Conservation (phyloP, 306 rosid species). For the Comarum palustre region DNA sequence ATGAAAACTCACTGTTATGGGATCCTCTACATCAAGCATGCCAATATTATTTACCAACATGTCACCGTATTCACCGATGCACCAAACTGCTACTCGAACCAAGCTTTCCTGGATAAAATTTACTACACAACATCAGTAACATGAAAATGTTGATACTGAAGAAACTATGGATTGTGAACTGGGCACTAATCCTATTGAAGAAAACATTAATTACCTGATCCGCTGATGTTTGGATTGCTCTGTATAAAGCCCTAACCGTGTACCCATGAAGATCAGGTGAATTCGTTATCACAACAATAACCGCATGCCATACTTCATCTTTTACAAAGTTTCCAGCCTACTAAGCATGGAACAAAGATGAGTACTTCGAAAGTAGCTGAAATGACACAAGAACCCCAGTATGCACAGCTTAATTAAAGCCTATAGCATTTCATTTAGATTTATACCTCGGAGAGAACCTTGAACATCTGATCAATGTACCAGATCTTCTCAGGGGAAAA, state of each 20-base stretch:
- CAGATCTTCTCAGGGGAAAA: conserved; percentile 95
- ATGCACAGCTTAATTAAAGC: conserved; percentile 2
- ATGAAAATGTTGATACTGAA: conserved; percentile 5
- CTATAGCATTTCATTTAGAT: conserved; percentile 29
- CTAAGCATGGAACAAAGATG: conserved; percentile 66
- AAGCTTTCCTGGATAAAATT: conserved; percentile 72
- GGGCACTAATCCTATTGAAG: conserved; percentile 24
- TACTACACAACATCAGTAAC: not conserved
- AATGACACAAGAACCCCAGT: not conserved
- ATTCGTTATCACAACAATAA: conserved; percentile 85
- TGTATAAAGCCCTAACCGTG: conserved; percentile 80
- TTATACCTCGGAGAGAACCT: conserved; percentile 97
- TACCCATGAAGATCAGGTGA: conserved; percentile 97
- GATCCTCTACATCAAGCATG: conserved; percentile 86
- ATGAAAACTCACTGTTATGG: conserved; percentile 64
- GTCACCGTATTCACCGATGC: conserved; percentile 97
- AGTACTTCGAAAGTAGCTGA: conserved; percentile 29
- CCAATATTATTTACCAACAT: conserved; percentile 75
- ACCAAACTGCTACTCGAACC: conserved; percentile 98
- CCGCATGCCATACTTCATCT: conserved; percentile 94
- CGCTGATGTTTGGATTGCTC: conserved; percentile 66
- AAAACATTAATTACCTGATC: conserved; percentile 68
- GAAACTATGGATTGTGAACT: conserved; percentile 21
- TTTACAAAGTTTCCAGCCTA: conserved; percentile 99
- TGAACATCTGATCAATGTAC: conserved; percentile 98